Conservation (phyloP, 495 filamentous ascomycete species). For the Antarctomyces pellizariae region DNA sequence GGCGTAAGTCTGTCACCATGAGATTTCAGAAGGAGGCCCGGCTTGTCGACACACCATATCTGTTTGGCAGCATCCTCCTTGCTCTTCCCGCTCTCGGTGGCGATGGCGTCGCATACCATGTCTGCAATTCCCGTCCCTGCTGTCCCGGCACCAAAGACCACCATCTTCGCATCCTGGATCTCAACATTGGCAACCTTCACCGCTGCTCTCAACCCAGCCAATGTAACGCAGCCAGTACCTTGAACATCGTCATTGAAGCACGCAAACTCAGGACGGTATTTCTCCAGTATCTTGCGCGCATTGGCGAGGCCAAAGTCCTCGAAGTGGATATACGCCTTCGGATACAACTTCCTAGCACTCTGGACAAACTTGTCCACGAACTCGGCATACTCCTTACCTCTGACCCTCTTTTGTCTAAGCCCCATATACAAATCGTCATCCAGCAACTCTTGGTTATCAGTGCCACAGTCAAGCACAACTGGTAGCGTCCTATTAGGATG, state of each 20-base stretch:
- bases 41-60: conserved; percentile 77
- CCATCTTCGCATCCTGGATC: conserved; percentile 39
- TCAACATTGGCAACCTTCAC: conserved; percentile 43
- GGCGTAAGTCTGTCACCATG: conserved; percentile 30
- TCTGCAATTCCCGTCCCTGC: conserved; percentile 80
- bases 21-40: conserved; percentile 48
- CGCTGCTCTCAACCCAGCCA: conserved; percentile 57
- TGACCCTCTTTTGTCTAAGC: conserved; percentile 34
- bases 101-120: conserved; percentile 58
- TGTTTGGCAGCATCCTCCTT: conserved; percentile 58
- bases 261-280: conserved; percentile 41
- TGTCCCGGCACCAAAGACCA: conserved; percentile 65
- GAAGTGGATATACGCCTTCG: conserved; percentile 69
- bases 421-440: conserved; percentile 70
- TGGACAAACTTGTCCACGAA: conserved; percentile 58
- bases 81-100: conserved; percentile 36
- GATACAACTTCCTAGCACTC: conserved; percentile 41
- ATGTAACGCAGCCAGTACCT: conserved; percentile 69
- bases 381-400: conserved; percentile 54
- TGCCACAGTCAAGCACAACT: conserved; percentile 73
- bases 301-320: conserved; percentile 35
- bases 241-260: conserved; percentile 92
- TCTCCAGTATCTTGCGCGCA: conserved; percentile 47
- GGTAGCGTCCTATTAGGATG: conserved; percentile 60
- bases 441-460: conserved; percentile 54